These are phyloP conservation scores for Ogataea populi-albae DNA, from an alignment of 805 yeast genomes.

Conservation along the genomic window DNA sequence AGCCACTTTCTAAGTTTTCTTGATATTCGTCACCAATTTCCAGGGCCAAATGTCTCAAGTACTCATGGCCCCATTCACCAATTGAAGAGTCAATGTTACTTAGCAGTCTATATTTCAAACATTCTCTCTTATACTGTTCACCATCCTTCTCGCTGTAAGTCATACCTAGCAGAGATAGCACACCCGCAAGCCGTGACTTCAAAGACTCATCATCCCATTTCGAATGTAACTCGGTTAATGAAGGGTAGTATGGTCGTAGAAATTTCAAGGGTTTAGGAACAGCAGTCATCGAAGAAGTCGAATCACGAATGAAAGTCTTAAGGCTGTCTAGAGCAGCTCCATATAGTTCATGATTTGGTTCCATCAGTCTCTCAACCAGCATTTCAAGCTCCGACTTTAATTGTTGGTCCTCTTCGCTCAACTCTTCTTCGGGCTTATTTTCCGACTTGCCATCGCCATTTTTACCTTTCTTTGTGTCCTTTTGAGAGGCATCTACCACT, in stretches of 20 bases:
- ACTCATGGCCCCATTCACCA: slow-evolving; percentile 97
- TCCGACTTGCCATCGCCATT: too few relatives aligned
- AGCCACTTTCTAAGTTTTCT: slow-evolving; percentile 35
- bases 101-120: slow-evolving; percentile 71
- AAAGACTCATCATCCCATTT: slow-evolving; percentile 53
- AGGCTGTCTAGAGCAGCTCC: slow-evolving; percentile 62
- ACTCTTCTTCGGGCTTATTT: slow-evolving; percentile 61
- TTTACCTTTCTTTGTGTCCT: slow-evolving; percentile 17
- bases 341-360: slow-evolving; percentile 51
- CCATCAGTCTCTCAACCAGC: slow-evolving; percentile 76
- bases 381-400: slow-evolving; percentile 82
- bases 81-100: slow-evolving; percentile 47
- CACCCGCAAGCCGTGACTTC: slow-evolving; percentile 71
- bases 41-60: slow-evolving; percentile 90
- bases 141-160: slow-evolving; percentile 79
- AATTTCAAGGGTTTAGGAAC: slow-evolving; percentile 98
- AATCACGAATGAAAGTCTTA: slow-evolving; percentile 77
- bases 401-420: slow-evolving; percentile 89
- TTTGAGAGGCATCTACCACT: slow-evolving; percentile 8
- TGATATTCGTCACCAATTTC: slow-evolving; percentile 90
- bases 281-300: slow-evolving; percentile 98
- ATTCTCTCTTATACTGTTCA: slow-evolving; percentile 53
- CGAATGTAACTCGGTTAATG: slow-evolving; percentile 62
- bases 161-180: slow-evolving; percentile 91
- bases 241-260: slow-evolving; percentile 79